These are phyloP conservation scores for Paxillus rubicundulus DNA, from an alignment of 768 basidiomycete species.

Conservation along the genomic window DNA sequence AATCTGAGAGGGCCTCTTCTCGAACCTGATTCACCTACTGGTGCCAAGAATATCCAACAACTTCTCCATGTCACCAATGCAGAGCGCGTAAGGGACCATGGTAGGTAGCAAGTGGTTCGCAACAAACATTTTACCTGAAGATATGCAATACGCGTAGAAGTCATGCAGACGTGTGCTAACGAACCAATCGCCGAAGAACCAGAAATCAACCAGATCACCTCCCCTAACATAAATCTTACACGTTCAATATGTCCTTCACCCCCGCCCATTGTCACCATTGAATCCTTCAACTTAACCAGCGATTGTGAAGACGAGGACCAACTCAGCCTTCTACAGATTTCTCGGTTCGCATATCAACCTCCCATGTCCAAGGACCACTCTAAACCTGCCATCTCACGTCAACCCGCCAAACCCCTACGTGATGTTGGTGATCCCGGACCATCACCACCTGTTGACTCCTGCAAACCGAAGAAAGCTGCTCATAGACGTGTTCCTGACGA, in stretches of 20 bases:
- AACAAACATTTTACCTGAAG: not conserved
- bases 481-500: conserved; percentile 28
- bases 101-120: not conserved
- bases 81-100: not conserved
- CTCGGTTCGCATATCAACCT: conserved; percentile 40
- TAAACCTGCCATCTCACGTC: not conserved
- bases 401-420: not conserved
- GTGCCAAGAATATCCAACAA: not conserved
- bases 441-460: not conserved
- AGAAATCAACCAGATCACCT: not conserved
- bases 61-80: not conserved
- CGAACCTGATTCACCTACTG: not conserved
- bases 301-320: conserved; percentile 28
- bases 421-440: not conserved
- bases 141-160: not conserved
- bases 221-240: not conserved
- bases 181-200: not conserved
- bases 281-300: conserved; percentile 3
- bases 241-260: conserved; percentile 4
- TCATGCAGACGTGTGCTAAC: not conserved
- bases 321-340: conserved; percentile 25
- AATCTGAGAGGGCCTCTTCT: not conserved
- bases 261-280: conserved; percentile 8
- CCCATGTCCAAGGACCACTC: not conserved
- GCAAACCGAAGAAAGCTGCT: conserved; percentile 10